Percentiles rank a stretch among this genome's conserved stretches.
These are phyloP conservation scores for Colletotrichum eleusines DNA, from an alignment of 2,329 filamentous ascomycete species.

Conservation along the genomic window DNA sequence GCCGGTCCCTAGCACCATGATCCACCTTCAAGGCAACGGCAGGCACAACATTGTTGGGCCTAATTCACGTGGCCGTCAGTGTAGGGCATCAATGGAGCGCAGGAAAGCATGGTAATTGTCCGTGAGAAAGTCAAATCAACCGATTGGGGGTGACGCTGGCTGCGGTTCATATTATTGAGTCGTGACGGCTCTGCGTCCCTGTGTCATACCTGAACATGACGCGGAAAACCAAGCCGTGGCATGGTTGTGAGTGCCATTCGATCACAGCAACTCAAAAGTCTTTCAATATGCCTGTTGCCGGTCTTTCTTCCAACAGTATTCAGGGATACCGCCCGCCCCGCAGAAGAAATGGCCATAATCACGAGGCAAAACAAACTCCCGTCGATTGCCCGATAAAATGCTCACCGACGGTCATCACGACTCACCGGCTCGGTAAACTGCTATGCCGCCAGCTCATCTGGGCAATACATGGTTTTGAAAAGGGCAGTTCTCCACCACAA, in stretches of 20 bases:
- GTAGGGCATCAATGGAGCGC: neutral
- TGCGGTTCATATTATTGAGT: neutral
- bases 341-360: neutral
- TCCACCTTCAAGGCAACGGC: neutral
- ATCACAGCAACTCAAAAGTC: neutral
- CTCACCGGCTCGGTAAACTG: slow-evolving; percentile 28
- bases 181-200: neutral
- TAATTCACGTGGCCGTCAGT: neutral
- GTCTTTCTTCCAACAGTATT: no score
- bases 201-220: neutral
- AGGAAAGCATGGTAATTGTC: neutral
- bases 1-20: neutral
- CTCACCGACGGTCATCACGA: slow-evolving; percentile 30
- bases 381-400: neutral
- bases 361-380: neutral
- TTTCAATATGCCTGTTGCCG: neutral
- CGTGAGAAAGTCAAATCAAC: neutral
- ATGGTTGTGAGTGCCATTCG: neutral
- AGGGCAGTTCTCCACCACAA: slow-evolving; percentile 34
- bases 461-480: slow-evolving; percentile 1
- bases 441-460: neutral
- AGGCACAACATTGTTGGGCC: neutral
- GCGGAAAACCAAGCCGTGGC: neutral
- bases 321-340: no score
- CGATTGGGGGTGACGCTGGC: neutral